A percentile compares a stretch with the other conserved stretches of the same genome.
phyloP scores from a whole-genome alignment of 169 alveolate species.

The Perkinsus marinus region DNA sequence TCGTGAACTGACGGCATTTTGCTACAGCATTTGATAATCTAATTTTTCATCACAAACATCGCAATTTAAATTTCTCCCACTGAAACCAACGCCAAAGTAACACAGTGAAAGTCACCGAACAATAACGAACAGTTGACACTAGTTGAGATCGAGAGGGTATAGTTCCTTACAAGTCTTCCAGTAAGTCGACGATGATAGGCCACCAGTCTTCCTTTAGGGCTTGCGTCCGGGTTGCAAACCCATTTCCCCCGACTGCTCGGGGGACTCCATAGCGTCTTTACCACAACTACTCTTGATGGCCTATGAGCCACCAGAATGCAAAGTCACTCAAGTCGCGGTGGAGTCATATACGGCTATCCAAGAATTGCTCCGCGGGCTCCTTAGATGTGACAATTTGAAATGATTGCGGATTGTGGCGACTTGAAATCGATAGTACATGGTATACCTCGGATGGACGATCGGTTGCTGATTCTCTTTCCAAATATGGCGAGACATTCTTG shows the following conservation, averaged over 20 bases:
- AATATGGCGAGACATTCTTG: slow-evolving; percentile 44
- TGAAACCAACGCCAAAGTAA: no score
- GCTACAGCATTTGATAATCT: background rate
- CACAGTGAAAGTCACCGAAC: no score
- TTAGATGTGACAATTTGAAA: no score
- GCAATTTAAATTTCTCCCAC: no score
- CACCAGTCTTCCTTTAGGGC: no score
- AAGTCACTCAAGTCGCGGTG: slow-evolving; percentile 43
- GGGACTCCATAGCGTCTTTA: slow-evolving; percentile 19
- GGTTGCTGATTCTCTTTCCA: slow-evolving; percentile 34
- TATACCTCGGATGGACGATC: background rate
- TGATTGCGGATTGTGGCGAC: no score
- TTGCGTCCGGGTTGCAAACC: background rate
- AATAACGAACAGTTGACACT: no score
- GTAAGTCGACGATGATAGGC: no score
- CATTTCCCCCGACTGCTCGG: background rate
- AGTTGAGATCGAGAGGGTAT: no score
- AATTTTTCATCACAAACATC: no score
- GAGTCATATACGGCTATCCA: slow-evolving; percentile 46
- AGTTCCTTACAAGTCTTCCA: no score
- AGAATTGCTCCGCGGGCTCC: slow-evolving; percentile 24
- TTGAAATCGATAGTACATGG: no score
- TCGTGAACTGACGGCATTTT: background rate
- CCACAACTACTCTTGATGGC: slow-evolving; percentile 40
- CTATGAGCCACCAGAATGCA: slow-evolving; percentile 55